These are phyloP conservation scores for Diaporthe caulivora DNA, from an alignment of 2,329 filamentous ascomycete genomes.

Conservation along the genomic window DNA sequence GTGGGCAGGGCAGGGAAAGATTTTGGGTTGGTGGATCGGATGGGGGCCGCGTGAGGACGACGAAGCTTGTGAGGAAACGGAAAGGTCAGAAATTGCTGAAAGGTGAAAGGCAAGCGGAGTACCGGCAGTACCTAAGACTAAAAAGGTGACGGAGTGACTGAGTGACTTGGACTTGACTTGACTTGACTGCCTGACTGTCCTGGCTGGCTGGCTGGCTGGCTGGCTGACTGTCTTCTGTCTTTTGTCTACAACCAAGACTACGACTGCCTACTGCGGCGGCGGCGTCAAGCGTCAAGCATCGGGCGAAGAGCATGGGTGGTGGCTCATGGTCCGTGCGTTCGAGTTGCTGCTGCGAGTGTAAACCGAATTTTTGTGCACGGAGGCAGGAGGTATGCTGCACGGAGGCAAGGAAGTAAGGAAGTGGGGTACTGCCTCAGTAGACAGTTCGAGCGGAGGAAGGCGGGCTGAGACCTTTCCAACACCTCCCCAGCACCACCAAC, in stretches of 20 bases:
- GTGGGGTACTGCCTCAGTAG: constrained; percentile 33
- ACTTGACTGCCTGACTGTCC: no score
- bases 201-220: no score
- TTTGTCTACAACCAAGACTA: no score
- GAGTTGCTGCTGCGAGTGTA: constrained; percentile 27
- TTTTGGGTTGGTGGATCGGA: constrained; percentile 18
- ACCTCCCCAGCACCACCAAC: constrained; percentile 22
- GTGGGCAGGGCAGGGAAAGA: constrained; percentile 16
- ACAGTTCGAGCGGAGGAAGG: constrained; percentile 29
- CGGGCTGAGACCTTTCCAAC: constrained; percentile 28
- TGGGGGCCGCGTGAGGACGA: constrained; percentile 12
- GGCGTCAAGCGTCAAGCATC: neutral
- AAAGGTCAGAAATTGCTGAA: constrained; percentile 32
- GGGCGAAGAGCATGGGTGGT: constrained; percentile 17
- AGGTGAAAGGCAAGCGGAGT: constrained; percentile 26
- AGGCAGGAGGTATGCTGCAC: constrained; percentile 11
- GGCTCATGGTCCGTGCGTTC: constrained; percentile 24
- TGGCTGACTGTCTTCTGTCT: no score
- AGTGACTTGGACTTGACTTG: neutral
- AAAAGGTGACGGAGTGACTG: constrained; percentile 8
- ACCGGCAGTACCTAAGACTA: constrained; percentile 6
- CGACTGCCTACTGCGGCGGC: constrained; percentile 12
- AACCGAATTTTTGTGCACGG: constrained; percentile 32
- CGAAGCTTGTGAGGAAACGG: constrained; percentile 35
- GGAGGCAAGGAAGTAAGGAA: constrained; percentile 27